These are phyloP conservation scores for Obelidium mucronatum DNA, from an alignment of 192 early-diverging fungal genomes.

Conservation along the genomic window DNA sequence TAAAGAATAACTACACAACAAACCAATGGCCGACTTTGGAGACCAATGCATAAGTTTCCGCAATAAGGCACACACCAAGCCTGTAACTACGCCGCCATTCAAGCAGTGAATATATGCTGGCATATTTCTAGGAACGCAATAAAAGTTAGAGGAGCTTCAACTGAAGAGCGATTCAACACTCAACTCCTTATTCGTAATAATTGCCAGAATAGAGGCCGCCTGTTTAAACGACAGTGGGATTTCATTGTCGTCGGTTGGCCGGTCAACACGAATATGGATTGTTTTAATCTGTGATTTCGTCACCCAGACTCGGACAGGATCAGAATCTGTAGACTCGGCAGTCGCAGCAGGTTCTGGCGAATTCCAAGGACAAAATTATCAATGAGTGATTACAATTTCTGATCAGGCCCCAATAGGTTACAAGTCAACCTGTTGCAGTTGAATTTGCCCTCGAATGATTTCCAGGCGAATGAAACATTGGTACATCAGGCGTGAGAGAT, in stretches of 20 bases:
- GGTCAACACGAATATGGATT: constrained; percentile 76
- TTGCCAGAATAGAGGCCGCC: constrained; percentile 64
- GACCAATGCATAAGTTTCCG: constrained; percentile 94
- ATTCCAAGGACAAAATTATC: background rate
- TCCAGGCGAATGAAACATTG: constrained; percentile 59
- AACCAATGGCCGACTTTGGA: constrained; percentile 54
- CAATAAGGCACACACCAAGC: constrained; percentile 82
- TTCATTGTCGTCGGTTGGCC: constrained; percentile 81
- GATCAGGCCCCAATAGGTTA: background rate
- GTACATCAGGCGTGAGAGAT: constrained; percentile 81
- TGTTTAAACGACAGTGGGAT: constrained; percentile 81
- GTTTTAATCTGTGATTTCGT: constrained; percentile 65
- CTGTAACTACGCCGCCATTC: constrained; percentile 88
- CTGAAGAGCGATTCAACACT: background rate
- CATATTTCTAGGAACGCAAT: constrained; percentile 50
- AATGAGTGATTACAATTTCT: constrained; percentile 44
- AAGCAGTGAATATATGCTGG: constrained; percentile 92
- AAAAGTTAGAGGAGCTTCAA: background rate
- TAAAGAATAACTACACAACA: background rate
- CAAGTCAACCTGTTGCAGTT: background rate
- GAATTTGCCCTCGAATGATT: constrained; percentile 46
- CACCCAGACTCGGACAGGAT: constrained; percentile 19
- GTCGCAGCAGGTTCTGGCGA: background rate
- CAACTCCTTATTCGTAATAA: constrained; percentile 72
- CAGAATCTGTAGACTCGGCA: background rate